phyloP scores from a whole-genome alignment of 2,329 filamentous ascomycete genomes.

The Cladosporium sp. region DNA sequence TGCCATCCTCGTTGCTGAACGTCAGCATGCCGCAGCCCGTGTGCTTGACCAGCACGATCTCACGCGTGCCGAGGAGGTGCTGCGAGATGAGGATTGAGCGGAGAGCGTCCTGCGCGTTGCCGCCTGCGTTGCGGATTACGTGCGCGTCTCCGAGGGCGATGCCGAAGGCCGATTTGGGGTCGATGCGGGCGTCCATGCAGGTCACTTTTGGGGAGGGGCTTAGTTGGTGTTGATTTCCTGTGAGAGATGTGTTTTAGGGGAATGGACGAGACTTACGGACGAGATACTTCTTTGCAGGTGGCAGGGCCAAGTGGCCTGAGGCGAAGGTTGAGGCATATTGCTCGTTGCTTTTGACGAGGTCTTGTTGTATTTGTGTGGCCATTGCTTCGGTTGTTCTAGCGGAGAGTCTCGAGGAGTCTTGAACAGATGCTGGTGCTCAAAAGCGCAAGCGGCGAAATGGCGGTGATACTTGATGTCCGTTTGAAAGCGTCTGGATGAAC shows the following conservation, averaged over 20 bases:
- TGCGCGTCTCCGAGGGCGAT: constrained; percentile 72
- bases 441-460: no score
- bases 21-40: constrained; percentile 70
- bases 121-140: constrained; percentile 62
- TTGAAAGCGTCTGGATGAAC: no score
- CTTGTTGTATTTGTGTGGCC: constrained; percentile 48
- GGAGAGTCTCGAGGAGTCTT: background rate
- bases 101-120: constrained; percentile 58
- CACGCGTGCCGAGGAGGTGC: constrained; percentile 69
- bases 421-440: no score
- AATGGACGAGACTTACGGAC: constrained; percentile 44
- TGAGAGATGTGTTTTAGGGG: no score
- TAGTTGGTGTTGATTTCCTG: background rate
- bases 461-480: no score
- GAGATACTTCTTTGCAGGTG: constrained; percentile 64
- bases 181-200: constrained; percentile 74
- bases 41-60: constrained; percentile 71
- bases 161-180: constrained; percentile 64
- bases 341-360: constrained; percentile 54
- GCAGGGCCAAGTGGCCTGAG: constrained; percentile 61
- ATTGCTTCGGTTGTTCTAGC: constrained; percentile 21
- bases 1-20: constrained; percentile 57
- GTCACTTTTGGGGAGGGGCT: no score
- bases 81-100: constrained; percentile 73
- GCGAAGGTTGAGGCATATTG: constrained; percentile 56